Conservation (phyloP, 2,329 filamentous ascomycete species). For the Cyphellophora europaea region DNA sequence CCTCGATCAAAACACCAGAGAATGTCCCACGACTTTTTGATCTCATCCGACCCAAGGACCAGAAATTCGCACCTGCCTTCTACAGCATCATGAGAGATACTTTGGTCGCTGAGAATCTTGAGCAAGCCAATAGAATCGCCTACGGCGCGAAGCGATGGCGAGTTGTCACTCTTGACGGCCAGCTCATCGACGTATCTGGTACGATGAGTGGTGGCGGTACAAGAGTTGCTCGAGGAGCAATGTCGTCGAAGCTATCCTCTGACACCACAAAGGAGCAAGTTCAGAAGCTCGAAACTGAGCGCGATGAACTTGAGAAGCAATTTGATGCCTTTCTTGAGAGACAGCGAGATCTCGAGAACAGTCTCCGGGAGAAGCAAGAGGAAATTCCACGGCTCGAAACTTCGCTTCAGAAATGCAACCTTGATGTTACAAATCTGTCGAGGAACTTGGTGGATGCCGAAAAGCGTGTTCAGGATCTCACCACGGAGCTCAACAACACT, state of each 20-base stretch:
- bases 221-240: conserved; percentile 79
- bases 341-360: conserved; percentile 67
- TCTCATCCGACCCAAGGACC: conserved; percentile 78
- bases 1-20: conserved; percentile 77
- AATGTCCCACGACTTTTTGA: conserved; percentile 89
- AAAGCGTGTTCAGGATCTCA: conserved; percentile 75
- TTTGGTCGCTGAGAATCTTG: conserved; percentile 79
- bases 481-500: conserved; percentile 69
- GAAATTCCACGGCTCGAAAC: conserved; percentile 80
- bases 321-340: conserved; percentile 79
- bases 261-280: conserved; percentile 86
- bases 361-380: conserved; percentile 62
- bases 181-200: conserved; percentile 94
- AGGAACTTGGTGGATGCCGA: conserved; percentile 77
- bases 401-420: conserved; percentile 77
- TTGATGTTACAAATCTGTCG: conserved; percentile 81
- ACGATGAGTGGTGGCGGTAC: conserved; percentile 97
- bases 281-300: conserved; percentile 72
- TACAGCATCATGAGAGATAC: conserved; percentile 95
- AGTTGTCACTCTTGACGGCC: conserved; percentile 88
- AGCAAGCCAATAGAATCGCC: conserved; percentile 94
- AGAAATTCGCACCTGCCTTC: conserved; percentile 81
- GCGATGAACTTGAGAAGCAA: conserved; percentile 72
- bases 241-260: conserved; percentile 91
- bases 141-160: conserved; percentile 92